Base-by-base conservation (phyloP, 164 flowering plant genomes). In the Dillenia turbinata region DNA sequence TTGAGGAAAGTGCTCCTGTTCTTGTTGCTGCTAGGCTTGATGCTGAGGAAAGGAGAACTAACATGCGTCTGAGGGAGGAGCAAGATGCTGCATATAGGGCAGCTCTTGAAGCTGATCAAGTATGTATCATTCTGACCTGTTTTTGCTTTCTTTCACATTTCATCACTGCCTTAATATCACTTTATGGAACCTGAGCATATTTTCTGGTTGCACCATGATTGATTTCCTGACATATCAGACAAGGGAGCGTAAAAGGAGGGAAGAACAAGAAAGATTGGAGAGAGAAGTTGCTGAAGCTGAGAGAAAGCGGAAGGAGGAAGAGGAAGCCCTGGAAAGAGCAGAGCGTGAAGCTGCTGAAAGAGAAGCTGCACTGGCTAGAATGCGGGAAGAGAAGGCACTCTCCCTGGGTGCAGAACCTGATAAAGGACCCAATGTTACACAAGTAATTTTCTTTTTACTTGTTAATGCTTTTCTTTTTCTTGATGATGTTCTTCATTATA, bases 71-170 rank as follows among this genome's bases (percentile, higher is more conserved):
- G 69, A 81, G 99, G 74, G 99, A 94, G 79, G 99, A 94, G 76
- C 99, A 94, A 72, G 99, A 94, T 85, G 97, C 96, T 66, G 99
- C 99, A 12, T 94, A 85, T 67, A 81, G 77, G 47, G 99, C 94
- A 44, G 96, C 99, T 15, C 96, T 94, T 68, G 97, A 91, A 81
- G 97, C 97, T 71, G 99, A 94, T 77, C 99, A 87, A 74, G 99
- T 91, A 79, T 44, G 64, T 49, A 54, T n/a, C 54, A 56, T 68
- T 66, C 47, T 53, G 40, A 19, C 44, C 56, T 55, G 47, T 51
- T 47, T 52, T 49, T 49, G 45, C 57, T 45, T n/a, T 13, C 56
- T 10, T 65, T 10, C 47, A 16, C 64, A 49, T 56, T 56, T 52
- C 2, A 46, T 59, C 13, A 2, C 24, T n/a, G 44, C 17, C 10